These are phyloP conservation scores for Botrytis byssoidea DNA, from an alignment of 2,329 filamentous ascomycete species.

Conservation along the genomic window DNA sequence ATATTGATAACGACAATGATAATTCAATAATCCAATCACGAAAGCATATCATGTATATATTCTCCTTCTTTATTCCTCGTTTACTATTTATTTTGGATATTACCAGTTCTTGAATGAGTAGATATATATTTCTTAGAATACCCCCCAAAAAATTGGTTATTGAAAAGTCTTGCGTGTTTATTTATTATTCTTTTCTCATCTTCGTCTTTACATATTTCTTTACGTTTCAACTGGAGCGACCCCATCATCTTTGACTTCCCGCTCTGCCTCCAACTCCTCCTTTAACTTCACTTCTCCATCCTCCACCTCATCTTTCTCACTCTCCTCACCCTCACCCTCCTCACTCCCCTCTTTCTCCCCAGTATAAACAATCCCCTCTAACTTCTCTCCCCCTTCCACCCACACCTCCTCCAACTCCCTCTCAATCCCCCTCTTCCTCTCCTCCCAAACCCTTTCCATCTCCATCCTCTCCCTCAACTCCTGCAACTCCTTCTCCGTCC, in stretches of 20 bases:
- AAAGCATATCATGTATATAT: too few species aligned
- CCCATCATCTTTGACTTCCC: not conserved
- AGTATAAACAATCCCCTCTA: conserved; percentile 26
- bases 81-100: too few species aligned
- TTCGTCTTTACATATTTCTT: not conserved
- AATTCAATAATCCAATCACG: too few species aligned
- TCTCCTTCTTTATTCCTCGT: too few species aligned
- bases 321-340: too few species aligned
- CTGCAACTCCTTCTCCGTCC: conserved; percentile 85
- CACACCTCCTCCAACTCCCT: conserved; percentile 60
- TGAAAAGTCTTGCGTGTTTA: not conserved
- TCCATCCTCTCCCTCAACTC: conserved; percentile 77
- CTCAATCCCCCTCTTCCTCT: conserved; percentile 76
- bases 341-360: conserved; percentile 10
- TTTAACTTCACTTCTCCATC: not conserved
- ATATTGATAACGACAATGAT: too few species aligned
- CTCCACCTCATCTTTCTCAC: too few species aligned
- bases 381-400: conserved; percentile 37
- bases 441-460: conserved; percentile 82
- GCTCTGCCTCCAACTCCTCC: too few species aligned
- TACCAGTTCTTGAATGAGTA: too few species aligned
- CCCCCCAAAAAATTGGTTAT: not conserved
- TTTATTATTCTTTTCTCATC: not conserved
- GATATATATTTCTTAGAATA: not conserved
- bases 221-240: not conserved